Conservation (phyloP, 2,329 filamentous ascomycete species). For the Aspergillus jensenii region DNA sequence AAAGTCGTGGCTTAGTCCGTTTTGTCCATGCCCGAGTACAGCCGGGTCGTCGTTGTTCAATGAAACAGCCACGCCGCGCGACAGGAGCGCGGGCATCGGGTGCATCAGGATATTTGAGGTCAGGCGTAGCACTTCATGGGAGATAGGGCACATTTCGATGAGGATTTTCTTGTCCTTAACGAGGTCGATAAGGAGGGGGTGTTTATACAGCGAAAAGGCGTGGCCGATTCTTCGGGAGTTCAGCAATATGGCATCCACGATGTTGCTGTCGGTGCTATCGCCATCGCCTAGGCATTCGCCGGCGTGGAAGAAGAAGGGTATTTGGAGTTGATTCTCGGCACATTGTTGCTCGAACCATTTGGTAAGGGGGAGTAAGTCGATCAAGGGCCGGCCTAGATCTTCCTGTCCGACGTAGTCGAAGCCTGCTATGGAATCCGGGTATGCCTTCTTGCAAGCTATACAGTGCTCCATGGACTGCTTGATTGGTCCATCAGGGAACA, state of each 20-base stretch:
- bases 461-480: constrained; percentile 6
- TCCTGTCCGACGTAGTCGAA: constrained; percentile 16
- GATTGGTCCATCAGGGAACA: constrained; percentile 1
- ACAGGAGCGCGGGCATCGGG: constrained; percentile 12
- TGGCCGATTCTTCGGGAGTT: constrained; percentile 13
- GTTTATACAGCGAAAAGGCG: constrained; percentile 14
- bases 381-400: constrained; percentile 4
- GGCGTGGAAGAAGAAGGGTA: constrained; percentile 16
- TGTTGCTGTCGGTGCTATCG: constrained; percentile 8
- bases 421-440: constrained; percentile 7
- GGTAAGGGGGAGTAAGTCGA: constrained; percentile 9
- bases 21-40: constrained; percentile 8
- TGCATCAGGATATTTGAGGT: constrained; percentile 14
- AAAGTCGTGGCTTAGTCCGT: constrained; percentile 13
- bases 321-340: not conserved
- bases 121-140: constrained; percentile 12
- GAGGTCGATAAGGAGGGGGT: constrained; percentile 13
- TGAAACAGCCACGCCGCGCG: constrained; percentile 13
- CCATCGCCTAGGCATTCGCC: constrained; percentile 14
- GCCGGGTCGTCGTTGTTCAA: constrained; percentile 15
- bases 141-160: constrained; percentile 15
- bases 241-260: constrained; percentile 12
- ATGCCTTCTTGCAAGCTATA: constrained; percentile 5
- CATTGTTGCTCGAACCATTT: constrained; percentile 13
- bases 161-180: constrained; percentile 11